phyloP scores from a whole-genome alignment of 352 stramenopile genomes.

The Phytophthora uliginosa region DNA sequence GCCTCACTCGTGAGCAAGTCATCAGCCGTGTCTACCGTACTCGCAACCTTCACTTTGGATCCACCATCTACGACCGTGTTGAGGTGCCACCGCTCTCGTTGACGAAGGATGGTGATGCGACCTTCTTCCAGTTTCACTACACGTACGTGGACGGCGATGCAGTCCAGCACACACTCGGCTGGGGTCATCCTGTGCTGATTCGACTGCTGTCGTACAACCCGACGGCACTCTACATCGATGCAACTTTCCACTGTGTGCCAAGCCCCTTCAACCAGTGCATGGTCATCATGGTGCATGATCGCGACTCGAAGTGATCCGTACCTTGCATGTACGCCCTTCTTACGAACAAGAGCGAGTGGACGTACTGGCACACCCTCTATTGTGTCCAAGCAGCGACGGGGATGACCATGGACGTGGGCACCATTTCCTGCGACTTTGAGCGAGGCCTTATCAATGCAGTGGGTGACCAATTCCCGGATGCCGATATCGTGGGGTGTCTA shows the following conservation, averaged over 20 bases:
- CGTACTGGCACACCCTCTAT: conserved; percentile 19
- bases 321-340: conserved; percentile 11
- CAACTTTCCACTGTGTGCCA: not conserved
- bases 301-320: not conserved
- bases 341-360: not conserved
- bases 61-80: conserved; percentile 8
- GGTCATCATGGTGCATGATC: conserved; percentile 26
- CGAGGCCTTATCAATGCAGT: conserved; percentile 9
- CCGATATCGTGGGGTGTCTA: conserved; percentile 16
- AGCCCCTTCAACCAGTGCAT: conserved; percentile 19
- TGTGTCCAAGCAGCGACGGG: conserved; percentile 6
- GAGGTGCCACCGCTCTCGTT: conserved; percentile 11
- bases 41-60: conserved; percentile 11
- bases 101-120: not conserved
- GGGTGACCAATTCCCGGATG: conserved; percentile 12
- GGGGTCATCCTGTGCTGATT: conserved; percentile 23
- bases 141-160: conserved; percentile 8
- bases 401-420: conserved; percentile 2
- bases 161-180: conserved; percentile 25
- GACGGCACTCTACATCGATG: not conserved
- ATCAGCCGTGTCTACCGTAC: not conserved
- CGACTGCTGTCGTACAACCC: not conserved
- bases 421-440: conserved; percentile 26
- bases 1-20: not conserved
- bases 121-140: conserved; percentile 29